Base-by-base conservation (phyloP, 192 early-diverging fungal species). In the Mortierella antarctica region DNA sequence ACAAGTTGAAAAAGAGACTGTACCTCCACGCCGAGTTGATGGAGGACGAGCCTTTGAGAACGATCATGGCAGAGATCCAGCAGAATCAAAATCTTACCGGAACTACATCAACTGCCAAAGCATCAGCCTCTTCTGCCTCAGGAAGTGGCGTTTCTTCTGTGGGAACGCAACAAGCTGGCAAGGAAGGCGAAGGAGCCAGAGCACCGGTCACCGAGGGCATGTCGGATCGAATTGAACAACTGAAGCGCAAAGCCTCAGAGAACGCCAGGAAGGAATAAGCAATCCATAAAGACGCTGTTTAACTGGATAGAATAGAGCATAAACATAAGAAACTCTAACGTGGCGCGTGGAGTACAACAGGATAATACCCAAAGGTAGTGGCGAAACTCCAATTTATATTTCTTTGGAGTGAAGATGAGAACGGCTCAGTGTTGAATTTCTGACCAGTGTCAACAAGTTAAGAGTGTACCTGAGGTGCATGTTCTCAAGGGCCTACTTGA, bases 21-120 rank as follows among this genome's bases (percentile, higher is more conserved):
- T 88, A 88, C 73, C 45, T 88, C 5, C 87, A 88, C 46, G 62
- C 80, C 2, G 87, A 88, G 57, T 52, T 84, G 20, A 84, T 80
- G 17, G 65, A 86, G 60, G 65, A 77, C 12, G 80, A 77, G 21
- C 82, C 82, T 4, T 56, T 83, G 40, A 72, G 75, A 52, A 79
- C 75, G 0, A 79, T 79, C 21, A 79, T 79, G 69, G 75, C 75
- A 40, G 75, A 79, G 52, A 49, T 67, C 9, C 69, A 80, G 54
- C 77, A 80, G 18, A 68, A 71, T 40, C 57, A 61, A 21, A 59
- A 70, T 61, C 20, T 67, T 52, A n/a, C 15, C 61, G 11, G 50
- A 12, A 21, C 49, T 7, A 15, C 67, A 15, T 23, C 61, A 12
- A 49, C 5, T n/a, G 17, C 15, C 13, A 21, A 49, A 3, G 5